phyloP scores from a whole-genome alignment of 2,329 filamentous ascomycete genomes.

The Colletotrichum sp. region DNA sequence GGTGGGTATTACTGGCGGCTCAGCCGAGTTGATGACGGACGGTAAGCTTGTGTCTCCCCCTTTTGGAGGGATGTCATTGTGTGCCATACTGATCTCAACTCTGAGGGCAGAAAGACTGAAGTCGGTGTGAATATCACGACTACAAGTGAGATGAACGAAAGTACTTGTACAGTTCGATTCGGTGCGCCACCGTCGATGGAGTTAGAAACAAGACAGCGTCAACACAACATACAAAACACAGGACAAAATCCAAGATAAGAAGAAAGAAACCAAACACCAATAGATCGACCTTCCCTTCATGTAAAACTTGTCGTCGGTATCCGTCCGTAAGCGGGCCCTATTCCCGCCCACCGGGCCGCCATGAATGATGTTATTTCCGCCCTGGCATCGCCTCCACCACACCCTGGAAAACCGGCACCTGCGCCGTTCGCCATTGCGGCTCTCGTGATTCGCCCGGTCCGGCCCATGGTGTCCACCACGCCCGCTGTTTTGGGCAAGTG shows the following conservation, averaged over 20 bases:
- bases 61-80: not conserved
- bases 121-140: not conserved
- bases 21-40: not conserved
- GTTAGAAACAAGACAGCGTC: not conserved
- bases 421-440: not conserved
- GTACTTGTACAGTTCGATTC: not conserved
- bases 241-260: not conserved
- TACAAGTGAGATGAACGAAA: not conserved
- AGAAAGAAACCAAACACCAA: not conserved
- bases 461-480: not conserved
- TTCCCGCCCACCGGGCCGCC: not conserved
- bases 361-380: conserved; percentile 18
- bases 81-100: not conserved
- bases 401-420: conserved; percentile 3
- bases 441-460: conserved; percentile 13
- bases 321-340: not conserved
- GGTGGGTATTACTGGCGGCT: not conserved
- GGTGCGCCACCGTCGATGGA: not conserved
- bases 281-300: not conserved
- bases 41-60: too few relatives aligned
- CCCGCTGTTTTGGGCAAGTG: not conserved
- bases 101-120: not conserved
- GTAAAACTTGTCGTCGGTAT: not conserved
- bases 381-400: conserved; percentile 2
- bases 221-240: not conserved